Percentiles rank a stretch among this genome's conserved stretches.
These are phyloP conservation scores for Arctostaphylos glauca DNA, from an alignment of 148 eudicot species.

Conservation along the genomic window DNA sequence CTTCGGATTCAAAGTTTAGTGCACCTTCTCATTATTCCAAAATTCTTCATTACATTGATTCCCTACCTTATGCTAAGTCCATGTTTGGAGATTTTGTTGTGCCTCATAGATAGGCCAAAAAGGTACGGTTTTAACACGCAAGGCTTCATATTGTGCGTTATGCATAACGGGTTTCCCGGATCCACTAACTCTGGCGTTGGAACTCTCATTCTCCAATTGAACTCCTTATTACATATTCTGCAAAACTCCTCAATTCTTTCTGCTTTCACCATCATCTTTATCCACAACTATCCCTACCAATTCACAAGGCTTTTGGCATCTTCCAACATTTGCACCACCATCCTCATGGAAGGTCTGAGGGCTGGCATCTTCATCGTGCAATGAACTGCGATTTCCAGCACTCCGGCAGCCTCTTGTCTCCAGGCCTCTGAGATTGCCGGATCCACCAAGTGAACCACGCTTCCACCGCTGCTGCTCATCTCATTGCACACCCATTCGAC, in stretches of 20 bases:
- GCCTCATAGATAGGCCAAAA: too few species aligned
- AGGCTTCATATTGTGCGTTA: too few species aligned
- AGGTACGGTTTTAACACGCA: too few species aligned
- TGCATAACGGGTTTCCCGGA: too few species aligned
- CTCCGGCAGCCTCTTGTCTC: slow-evolving; percentile 25
- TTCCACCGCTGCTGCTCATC: slow-evolving; percentile 17
- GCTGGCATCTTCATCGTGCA: slow-evolving; percentile 35
- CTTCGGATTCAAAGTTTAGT: background rate
- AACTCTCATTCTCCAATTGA: background rate
- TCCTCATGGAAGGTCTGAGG: slow-evolving; percentile 40
- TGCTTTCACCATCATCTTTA: slow-evolving; percentile 3
- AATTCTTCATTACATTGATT: too few species aligned
- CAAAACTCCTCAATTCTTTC: background rate
- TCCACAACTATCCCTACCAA: slow-evolving; percentile 17
- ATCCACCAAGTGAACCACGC: slow-evolving; percentile 27
- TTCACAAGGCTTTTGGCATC: slow-evolving; percentile 27
- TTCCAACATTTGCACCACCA: slow-evolving; percentile 44
- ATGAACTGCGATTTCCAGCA: slow-evolving; percentile 31
- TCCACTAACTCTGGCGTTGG: background rate
- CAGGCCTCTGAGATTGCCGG: slow-evolving; percentile 18
- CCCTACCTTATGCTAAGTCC: too few species aligned
- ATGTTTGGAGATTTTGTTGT: too few species aligned
- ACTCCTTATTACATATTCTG: background rate
- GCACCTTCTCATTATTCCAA: too few species aligned
- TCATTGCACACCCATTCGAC: slow-evolving; percentile 32